Percentiles rank a stretch among this genome's conserved stretches.
phyloP scores from a whole-genome alignment of 2,329 filamentous ascomycete species.

The Emericellopsis cladophorae region DNA sequence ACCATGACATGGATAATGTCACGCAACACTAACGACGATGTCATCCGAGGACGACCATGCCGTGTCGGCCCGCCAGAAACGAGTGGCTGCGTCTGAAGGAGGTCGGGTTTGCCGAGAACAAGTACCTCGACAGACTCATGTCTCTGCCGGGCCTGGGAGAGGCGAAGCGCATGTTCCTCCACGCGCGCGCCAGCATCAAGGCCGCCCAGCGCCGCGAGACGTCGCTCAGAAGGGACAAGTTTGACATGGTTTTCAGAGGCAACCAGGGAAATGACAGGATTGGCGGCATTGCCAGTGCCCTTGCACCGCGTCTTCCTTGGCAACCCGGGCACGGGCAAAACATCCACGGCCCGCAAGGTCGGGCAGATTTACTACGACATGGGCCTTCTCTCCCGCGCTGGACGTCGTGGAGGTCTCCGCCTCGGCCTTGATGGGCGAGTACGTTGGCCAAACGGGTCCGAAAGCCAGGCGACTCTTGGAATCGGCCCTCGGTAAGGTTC shows the following conservation, averaged over 20 bases:
- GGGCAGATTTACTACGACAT: conserved; percentile 64
- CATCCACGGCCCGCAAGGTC: conserved; percentile 55
- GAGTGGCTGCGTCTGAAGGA: conserved; percentile 28
- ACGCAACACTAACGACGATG: conserved; percentile 9
- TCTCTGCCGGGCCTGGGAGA: conserved; percentile 48
- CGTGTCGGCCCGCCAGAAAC: conserved; percentile 25
- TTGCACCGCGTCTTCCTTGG: conserved; percentile 50
- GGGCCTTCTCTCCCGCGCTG: conserved; percentile 47
- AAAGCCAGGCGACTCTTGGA: conserved; percentile 49
- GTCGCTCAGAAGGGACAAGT: conserved; percentile 27
- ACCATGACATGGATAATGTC: conserved; percentile 2
- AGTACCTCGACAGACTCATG: conserved; percentile 47
- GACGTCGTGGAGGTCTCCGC: conserved; percentile 56
- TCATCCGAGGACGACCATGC: conserved; percentile 16
- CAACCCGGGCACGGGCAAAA: conserved; percentile 56
- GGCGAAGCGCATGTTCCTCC: conserved; percentile 45
- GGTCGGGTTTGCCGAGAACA: conserved; percentile 32
- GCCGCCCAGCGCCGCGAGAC: conserved; percentile 34
- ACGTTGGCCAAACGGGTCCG: conserved; percentile 54
- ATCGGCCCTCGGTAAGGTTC: conserved; percentile 49
- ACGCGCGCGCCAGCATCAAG: conserved; percentile 31
- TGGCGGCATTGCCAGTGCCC: conserved; percentile 13
- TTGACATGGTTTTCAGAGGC: conserved; percentile 16
- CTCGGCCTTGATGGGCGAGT: conserved; percentile 55
- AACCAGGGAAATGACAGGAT: conserved; percentile 8